These are phyloP conservation scores for Besnoitia besnoiti DNA, from an alignment of 169 alveolate genomes.

Conservation along the genomic window DNA sequence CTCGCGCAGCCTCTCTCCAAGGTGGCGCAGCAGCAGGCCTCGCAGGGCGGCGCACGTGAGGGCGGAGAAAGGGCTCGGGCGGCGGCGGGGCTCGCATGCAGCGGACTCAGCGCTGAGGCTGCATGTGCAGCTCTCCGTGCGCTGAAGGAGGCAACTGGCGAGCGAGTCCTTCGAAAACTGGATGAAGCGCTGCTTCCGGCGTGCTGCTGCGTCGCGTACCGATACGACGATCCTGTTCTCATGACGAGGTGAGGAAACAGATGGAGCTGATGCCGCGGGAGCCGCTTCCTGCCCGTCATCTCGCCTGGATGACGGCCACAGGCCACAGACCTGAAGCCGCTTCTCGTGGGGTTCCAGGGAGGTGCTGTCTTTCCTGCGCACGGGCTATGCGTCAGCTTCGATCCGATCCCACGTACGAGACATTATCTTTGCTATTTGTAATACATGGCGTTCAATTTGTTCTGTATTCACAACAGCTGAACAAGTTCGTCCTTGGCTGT, in stretches of 20 bases:
- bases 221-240: slow-evolving; percentile 18
- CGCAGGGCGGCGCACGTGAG: neutral
- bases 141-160: neutral
- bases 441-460: no score
- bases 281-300: no score
- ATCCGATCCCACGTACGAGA: no score
- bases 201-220: slow-evolving; percentile 36
- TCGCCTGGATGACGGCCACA: no score
- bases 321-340: no score
- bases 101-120: neutral
- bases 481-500: no score
- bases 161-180: neutral
- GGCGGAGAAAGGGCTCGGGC: no score
- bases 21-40: neutral
- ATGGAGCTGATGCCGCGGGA: neutral
- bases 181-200: slow-evolving; percentile 20
- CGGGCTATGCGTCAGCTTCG: no score
- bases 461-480: no score
- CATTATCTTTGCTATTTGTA: no score
- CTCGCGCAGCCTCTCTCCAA: neutral
- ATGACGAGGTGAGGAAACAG: neutral
- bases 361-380: no score
- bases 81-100: neutral
- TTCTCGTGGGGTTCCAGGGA: no score
- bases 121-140: neutral